Evolutionary conservation across 2,329 filamentous ascomycete genomes (phyloP).

Genomic region (Thelonectria rubi): DNA sequence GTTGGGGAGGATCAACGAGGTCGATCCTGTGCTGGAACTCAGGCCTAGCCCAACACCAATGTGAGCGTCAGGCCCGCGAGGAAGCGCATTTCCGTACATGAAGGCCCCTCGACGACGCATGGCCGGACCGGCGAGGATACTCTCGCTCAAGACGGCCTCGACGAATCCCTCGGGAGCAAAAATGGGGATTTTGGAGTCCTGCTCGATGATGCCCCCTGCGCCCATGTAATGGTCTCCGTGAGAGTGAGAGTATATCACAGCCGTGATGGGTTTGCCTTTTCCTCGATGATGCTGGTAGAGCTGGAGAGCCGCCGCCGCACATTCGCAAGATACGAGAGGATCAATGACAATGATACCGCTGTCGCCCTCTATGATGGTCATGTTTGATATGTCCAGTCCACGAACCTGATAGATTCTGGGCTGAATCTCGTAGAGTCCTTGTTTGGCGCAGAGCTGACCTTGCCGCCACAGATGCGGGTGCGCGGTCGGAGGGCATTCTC

Average conservation of each 20-base stretch:
- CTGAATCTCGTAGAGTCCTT: slow-evolving; percentile 10
- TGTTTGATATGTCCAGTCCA: slow-evolving; percentile 13
- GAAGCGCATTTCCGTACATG: slow-evolving; percentile 52
- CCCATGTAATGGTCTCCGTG: slow-evolving; percentile 20
- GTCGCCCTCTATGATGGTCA: slow-evolving; percentile 11
- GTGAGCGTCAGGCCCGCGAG: slow-evolving; percentile 43
- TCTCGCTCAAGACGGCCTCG: slow-evolving; percentile 50
- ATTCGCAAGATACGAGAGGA: slow-evolving; percentile 15
- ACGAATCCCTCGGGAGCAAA: slow-evolving; percentile 52
- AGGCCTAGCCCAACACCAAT: slow-evolving; percentile 50
- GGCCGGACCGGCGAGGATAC: slow-evolving; percentile 49
- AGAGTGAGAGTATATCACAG: slow-evolving; percentile 15
- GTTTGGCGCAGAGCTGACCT: slow-evolving; percentile 8
- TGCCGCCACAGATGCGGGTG: slow-evolving; percentile 15
- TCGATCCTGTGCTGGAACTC: slow-evolving; percentile 46
- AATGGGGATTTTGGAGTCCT: slow-evolving; percentile 25
- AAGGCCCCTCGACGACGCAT: slow-evolving; percentile 50
- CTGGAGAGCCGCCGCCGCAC: slow-evolving; percentile 9
- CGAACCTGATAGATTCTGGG: slow-evolving; percentile 14
- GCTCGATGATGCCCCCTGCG: background rate
- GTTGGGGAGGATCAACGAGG: slow-evolving; percentile 1
- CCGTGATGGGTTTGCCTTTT: background rate
- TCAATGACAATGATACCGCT: slow-evolving; percentile 16
- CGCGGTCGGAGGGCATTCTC: slow-evolving; percentile 6
- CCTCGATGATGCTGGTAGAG: slow-evolving; percentile 12